phyloP scores from a whole-genome alignment of 177 flowering plant species.

The Tripterygium wilfordii region DNA sequence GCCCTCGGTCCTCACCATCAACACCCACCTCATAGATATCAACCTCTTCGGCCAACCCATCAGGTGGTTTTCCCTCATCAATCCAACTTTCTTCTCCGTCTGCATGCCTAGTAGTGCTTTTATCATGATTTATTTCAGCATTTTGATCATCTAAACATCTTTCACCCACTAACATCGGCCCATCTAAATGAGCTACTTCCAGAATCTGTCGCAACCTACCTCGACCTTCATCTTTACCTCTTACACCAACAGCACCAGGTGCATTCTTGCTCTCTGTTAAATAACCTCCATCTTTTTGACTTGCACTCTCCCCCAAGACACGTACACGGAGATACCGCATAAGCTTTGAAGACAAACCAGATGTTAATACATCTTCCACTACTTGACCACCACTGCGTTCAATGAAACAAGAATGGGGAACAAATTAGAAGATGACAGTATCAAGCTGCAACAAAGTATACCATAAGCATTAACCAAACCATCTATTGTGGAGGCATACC shows the following conservation, averaged over 20 bases:
- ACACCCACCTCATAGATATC: conserved; percentile 32
- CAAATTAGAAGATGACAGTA: no score
- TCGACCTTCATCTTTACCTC: conserved; percentile 71
- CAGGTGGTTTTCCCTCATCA: conserved; percentile 38
- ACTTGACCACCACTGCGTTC: conserved; percentile 56
- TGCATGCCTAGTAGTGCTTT: conserved; percentile 20
- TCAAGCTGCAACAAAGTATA: no score
- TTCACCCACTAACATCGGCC: conserved; percentile 32
- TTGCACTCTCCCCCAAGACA: conserved; percentile 67
- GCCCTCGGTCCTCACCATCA: conserved; percentile 51
- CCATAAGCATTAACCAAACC: no score
- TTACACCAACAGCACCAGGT: conserved; percentile 25
- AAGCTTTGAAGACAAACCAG: conserved; percentile 82
- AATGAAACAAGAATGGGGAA: conserved; percentile 4
- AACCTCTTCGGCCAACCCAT: conserved; percentile 31
- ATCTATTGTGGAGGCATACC: conserved; percentile 35
- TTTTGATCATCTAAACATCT: conserved; percentile 36
- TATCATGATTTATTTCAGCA: conserved; percentile 45
- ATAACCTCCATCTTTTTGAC: conserved; percentile 56
- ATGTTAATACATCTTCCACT: conserved; percentile 87
- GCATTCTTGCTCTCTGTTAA: conserved; percentile 41
- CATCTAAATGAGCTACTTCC: conserved; percentile 51
- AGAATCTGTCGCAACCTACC: conserved; percentile 43
- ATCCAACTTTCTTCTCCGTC: conserved; percentile 40
- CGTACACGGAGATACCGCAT: conserved; percentile 86